Evolutionary conservation across 2,329 filamentous ascomycete species (phyloP).

Genomic region (Botryosphaeria dothidea): DNA sequence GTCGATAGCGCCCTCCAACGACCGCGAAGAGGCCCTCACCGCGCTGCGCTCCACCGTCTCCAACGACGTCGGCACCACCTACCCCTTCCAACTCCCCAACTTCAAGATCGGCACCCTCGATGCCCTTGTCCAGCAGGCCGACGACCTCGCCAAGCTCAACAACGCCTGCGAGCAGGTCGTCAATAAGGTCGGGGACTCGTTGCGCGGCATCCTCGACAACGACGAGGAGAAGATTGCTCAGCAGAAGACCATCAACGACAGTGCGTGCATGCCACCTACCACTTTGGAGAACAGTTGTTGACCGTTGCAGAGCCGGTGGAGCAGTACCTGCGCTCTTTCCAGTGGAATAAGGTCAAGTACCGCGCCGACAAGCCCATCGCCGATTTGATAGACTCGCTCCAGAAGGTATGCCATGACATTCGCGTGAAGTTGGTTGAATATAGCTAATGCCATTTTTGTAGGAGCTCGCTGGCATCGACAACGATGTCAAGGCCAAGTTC

Average conservation of each 20-base stretch:
- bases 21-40: conserved; percentile 78
- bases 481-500: conserved; percentile 92
- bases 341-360: conserved; percentile 98
- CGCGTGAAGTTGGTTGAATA: not conserved
- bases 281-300: not conserved
- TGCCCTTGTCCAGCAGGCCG: conserved; percentile 91
- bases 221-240: conserved; percentile 79
- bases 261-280: conserved; percentile 54
- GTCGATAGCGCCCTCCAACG: conserved; percentile 77
- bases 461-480: conserved; percentile 91
- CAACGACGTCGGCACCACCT: conserved; percentile 72
- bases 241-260: conserved; percentile 93
- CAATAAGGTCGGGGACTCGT: conserved; percentile 81
- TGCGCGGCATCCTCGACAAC: conserved; percentile 79
- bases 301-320: conserved; percentile 78
- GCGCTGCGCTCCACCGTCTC: conserved; percentile 72
- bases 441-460: conserved; percentile 37
- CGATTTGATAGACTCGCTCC: conserved; percentile 82
- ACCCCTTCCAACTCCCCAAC: conserved; percentile 80
- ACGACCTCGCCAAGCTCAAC: conserved; percentile 90
- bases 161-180: conserved; percentile 77
- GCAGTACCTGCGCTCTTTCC: conserved; percentile 84
- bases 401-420: conserved; percentile 64
- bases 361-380: conserved; percentile 85
- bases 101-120: conserved; percentile 99